Evolutionary conservation across 2,329 filamentous ascomycete genomes (phyloP).

Genomic region (Pseudogymnoascus sp.): DNA sequence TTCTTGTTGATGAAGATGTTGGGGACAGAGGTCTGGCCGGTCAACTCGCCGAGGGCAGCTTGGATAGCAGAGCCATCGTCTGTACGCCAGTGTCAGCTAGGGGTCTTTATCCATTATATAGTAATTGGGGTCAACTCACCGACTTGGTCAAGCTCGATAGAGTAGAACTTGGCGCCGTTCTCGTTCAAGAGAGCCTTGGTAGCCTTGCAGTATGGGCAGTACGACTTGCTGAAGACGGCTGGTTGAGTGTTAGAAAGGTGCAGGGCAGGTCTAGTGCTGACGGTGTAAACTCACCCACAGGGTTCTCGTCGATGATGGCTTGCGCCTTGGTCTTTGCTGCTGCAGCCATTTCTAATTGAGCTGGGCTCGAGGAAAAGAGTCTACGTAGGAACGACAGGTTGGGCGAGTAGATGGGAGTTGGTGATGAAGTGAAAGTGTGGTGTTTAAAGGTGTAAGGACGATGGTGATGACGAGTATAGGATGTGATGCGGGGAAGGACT

Average conservation of each 20-base stretch:
- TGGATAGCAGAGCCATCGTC: conserved; percentile 80
- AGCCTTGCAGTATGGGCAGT: conserved; percentile 84
- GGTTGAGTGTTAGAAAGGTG: background rate
- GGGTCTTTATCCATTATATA: background rate
- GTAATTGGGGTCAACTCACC: conserved; percentile 43
- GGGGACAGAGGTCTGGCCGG: conserved; percentile 79
- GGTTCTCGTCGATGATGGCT: conserved; percentile 79
- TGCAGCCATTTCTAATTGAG: conserved; percentile 63
- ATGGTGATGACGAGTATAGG: background rate
- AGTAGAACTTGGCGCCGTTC: conserved; percentile 62
- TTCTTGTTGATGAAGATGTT: conserved; percentile 89
- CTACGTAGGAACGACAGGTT: conserved; percentile 60
- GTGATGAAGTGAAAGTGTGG: background rate
- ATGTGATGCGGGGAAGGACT: conserved; percentile 1
- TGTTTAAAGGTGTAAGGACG: background rate
- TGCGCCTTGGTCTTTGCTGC: conserved; percentile 77
- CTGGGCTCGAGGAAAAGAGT: conserved; percentile 56
- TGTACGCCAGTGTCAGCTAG: conserved; percentile 28
- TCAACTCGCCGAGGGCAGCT: conserved; percentile 70
- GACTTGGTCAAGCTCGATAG: conserved; percentile 78
- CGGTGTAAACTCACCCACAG: conserved; percentile 55
- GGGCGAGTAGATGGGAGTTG: conserved; percentile 20
- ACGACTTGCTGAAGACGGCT: conserved; percentile 96
- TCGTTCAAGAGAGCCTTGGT: conserved; percentile 68
- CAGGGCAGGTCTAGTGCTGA: background rate